These are phyloP conservation scores for Racocetra persica DNA, from an alignment of 371 early-diverging fungal genomes.

Conservation along the genomic window DNA sequence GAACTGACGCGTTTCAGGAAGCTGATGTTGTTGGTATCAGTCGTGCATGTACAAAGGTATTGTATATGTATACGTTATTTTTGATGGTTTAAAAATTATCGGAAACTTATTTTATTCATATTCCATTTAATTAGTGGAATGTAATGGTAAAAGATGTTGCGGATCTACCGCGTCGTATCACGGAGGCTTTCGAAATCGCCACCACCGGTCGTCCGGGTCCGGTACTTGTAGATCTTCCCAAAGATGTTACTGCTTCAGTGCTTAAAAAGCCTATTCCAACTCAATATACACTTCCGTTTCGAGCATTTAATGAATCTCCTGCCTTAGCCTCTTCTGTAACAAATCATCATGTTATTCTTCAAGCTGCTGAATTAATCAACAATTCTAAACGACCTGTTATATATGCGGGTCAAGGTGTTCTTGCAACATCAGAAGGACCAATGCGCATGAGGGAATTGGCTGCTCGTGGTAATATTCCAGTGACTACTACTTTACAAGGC, in stretches of 20 bases:
- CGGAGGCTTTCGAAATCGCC: constrained; percentile 96
- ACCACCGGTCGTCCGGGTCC: constrained; percentile 97
- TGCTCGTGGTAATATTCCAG: constrained; percentile 89
- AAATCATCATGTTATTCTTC: constrained; percentile 64
- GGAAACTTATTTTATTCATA: background rate
- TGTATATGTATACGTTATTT: background rate
- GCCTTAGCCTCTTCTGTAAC: constrained; percentile 52
- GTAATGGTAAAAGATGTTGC: constrained; percentile 96
- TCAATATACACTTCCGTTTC: constrained; percentile 70
- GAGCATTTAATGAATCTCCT: constrained; percentile 64
- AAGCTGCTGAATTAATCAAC: constrained; percentile 87
- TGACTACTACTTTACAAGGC: constrained; percentile 94
- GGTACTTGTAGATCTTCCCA: constrained; percentile 96
- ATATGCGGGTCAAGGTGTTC: constrained; percentile 94
- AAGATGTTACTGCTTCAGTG: constrained; percentile 94
- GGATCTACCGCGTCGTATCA: constrained; percentile 95
- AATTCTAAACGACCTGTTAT: constrained; percentile 91
- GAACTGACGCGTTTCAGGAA: constrained; percentile 98
- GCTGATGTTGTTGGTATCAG: constrained; percentile 96
- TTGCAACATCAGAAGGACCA: constrained; percentile 85
- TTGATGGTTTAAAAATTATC: background rate
- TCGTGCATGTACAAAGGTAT: constrained; percentile 83
- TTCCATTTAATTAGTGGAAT: constrained; percentile 78
- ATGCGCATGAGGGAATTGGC: constrained; percentile 80
- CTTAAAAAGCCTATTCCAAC: constrained; percentile 85